Base-by-base conservation (phyloP, 2,329 filamentous ascomycete genomes). In the Mycosphaerella arachidis region DNA sequence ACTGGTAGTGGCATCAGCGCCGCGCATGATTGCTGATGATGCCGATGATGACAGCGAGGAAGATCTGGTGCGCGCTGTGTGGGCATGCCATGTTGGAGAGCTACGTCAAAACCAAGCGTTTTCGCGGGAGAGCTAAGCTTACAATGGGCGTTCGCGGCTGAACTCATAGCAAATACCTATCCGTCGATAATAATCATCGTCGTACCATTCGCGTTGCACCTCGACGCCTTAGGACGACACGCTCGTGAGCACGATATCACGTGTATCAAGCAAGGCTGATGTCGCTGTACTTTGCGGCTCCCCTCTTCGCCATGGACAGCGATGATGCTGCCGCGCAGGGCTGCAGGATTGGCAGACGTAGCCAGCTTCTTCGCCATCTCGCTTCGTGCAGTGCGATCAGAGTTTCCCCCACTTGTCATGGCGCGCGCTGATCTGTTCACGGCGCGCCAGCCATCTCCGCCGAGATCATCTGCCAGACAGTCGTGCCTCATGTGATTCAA, bases 91-190 rank as follows among this genome's bases (percentile, higher is more conserved):
- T 53, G n/a, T 53, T 20, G 18, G 50, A 35, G 16, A 37, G 35
- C 30, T 53, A 53, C 50, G 50, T 53, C 50, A 53, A 53, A 16
- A 53, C 29, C 50, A 53, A 53, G 50, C 29, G 29, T 53, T 53
- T 53, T 53, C 35, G 20, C 31, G 30, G 40, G 18, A n/a, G 40
- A 43, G 40, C 40, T 43, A 43, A 43, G 40, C 40, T 43, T 16
- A 3, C 13, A 7, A 43, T 16, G n/a, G 40, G 40, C 40, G 40
- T 16, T 43, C 40, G 40, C 40, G 40, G 40, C 40, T 18, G 40
- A 43, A 43, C 40, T 43, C 40, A n/a, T 7, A 3, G 40, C 40
- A 43, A n/a, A 43, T 43, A 18, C 35, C 6, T 37, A 10, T 37
- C 8, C 35, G 35, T 37, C 35, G 35, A 43, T 43, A 43, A 4